Conservation (phyloP, 257 asterid genomes). For the Solanum tarapatanum region DNA sequence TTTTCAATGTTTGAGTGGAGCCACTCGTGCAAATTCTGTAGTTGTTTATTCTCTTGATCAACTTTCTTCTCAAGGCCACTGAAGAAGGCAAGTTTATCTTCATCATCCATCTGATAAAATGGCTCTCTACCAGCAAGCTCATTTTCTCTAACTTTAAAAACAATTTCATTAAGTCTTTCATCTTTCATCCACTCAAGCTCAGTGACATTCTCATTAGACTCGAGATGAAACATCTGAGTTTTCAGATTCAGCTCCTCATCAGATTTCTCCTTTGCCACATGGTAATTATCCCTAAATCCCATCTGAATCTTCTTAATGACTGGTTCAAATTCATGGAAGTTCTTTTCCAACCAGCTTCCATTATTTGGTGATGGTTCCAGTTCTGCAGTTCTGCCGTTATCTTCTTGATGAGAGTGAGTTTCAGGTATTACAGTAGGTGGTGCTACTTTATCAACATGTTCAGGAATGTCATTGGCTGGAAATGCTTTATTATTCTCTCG, state of each 20-base stretch:
- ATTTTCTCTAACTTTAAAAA: conserved; percentile 83
- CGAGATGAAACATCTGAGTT: conserved; percentile 30
- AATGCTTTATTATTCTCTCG: conserved; percentile 6
- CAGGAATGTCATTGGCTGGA: conserved; percentile 14
- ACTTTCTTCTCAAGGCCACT: conserved; percentile 83
- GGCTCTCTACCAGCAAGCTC: conserved; percentile 96
- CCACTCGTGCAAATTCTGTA: conserved; percentile 67
- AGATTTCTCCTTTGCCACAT: conserved; percentile 56
- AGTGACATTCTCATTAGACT: conserved; percentile 28
- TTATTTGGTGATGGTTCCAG: conserved; percentile 18
- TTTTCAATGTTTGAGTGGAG: conserved; percentile 86
- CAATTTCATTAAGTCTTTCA: conserved; percentile 74
- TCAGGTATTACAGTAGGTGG: conserved; percentile 12
- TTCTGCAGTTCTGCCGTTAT: conserved; percentile 17
- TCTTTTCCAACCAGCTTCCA: conserved; percentile 73
- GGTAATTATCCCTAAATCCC: conserved; percentile 68
- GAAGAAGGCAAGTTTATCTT: conserved; percentile 63
- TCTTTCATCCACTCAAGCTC: conserved; percentile 97
- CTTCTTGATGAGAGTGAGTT: conserved; percentile 13
- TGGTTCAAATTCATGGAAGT: conserved; percentile 79
- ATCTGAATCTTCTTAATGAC: conserved; percentile 48
- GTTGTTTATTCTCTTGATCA: conserved; percentile 60
- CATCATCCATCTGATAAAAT: conserved; percentile 59
- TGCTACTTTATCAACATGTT: conserved; percentile 18
- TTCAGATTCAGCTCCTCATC: conserved; percentile 29